Base-by-base conservation (phyloP, 176 grass and related monocot genomes). In the Oryza glaberrima region DNA sequence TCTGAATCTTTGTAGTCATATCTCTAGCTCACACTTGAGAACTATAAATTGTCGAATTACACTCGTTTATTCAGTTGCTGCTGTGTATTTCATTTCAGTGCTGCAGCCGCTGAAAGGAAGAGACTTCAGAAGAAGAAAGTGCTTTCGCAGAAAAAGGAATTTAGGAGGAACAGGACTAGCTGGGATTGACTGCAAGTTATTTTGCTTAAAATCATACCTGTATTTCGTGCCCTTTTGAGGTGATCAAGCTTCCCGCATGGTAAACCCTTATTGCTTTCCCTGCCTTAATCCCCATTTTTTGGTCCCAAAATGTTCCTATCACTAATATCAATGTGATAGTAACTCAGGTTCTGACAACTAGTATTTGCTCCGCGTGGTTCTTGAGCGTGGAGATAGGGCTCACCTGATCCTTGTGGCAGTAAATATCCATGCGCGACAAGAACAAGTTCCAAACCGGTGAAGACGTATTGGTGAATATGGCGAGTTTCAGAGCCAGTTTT, bases 41-140 rank as follows among this genome's bases (percentile, higher is more conserved):
- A 67, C 23, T 46, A 26, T 71, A 41, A 11, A 67, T 48, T 65
- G 19, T 66, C 3, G 67, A 65, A 69, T 82, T 41, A 75, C 9
- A 74, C 19, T 78, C 3, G 23, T 25, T 75, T 70, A 48, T 45
- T 64, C 20, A 0, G 28, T 70, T 82, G 47, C 58, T 72, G 54
- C 5, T 58, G 16, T 60, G 11, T 79, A 11, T 68, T 36, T 89
- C 30, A 80, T 90, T 58, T 68, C 56, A 96, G 93, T 75, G 91
- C 93, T 82, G 90, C 96, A 36, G 88, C 78, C 5, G 90, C 89
- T 66, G 96, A 96, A 74, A 92, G 91, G 83, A 99, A 92, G 88
- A 96, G 96, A 73, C 84, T 96, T 76, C 93, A 94, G 83, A 94
- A 35, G 14, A 99, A 99, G 73, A 99, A 99, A 81, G 87, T 87